Conservation (phyloP, 495 filamentous ascomycete species). For the Amorphotheca resinae region DNA sequence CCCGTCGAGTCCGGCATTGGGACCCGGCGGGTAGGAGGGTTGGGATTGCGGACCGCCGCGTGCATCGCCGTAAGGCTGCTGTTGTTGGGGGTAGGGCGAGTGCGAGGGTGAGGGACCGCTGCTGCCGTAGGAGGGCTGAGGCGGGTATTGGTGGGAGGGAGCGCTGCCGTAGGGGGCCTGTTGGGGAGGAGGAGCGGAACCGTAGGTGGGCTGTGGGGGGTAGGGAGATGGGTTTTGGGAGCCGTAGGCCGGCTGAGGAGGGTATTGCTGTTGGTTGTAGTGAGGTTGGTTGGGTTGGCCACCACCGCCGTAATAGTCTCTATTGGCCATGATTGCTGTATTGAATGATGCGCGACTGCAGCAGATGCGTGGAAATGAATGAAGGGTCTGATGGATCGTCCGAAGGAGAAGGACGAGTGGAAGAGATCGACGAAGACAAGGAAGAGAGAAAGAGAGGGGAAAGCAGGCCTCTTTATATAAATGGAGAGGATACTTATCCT, state of each 20-base stretch:
- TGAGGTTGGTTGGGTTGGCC: background rate
- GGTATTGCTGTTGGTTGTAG: slow-evolving; percentile 8
- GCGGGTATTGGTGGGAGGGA: slow-evolving; percentile 4
- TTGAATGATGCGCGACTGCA: slow-evolving; percentile 5
- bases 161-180: slow-evolving; percentile 2
- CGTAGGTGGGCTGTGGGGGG: slow-evolving; percentile 18
- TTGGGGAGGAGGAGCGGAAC: slow-evolving; percentile 9
- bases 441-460: background rate
- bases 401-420: background rate
- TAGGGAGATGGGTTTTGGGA: slow-evolving; percentile 16
- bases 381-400: background rate
- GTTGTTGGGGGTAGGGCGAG: slow-evolving; percentile 6
- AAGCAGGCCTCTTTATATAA: background rate
- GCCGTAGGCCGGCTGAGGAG: slow-evolving; percentile 10
- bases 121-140: slow-evolving; percentile 5
- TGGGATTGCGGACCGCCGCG: slow-evolving; percentile 4
- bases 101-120: slow-evolving; percentile 4
- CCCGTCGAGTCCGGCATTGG: slow-evolving; percentile 7
- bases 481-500: too few species aligned
- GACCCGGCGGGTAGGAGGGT: background rate
- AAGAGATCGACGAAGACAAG: background rate
- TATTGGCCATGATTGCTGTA: slow-evolving; percentile 29
- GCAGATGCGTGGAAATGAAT: background rate
- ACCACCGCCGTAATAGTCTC: slow-evolving; percentile 26
- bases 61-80: slow-evolving; percentile 12